phyloP scores from a whole-genome alignment of 768 basidiomycete species.

The Boletus sensibilis region DNA sequence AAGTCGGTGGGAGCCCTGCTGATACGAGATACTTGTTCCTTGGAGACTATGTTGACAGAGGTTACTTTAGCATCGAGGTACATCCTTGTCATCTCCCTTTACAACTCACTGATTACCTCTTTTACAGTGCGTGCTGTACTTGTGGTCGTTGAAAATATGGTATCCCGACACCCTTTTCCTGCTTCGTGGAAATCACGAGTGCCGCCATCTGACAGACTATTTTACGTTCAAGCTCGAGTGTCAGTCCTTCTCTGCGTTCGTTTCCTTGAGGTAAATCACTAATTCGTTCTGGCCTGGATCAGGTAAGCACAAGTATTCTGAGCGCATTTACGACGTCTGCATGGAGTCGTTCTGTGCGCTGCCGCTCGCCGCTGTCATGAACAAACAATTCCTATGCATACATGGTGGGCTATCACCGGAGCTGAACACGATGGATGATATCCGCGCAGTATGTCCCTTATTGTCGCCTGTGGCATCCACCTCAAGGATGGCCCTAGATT shows the following conservation, averaged over 20 bases:
- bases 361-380: constrained; percentile 96
- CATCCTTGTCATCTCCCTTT: constrained; percentile 8
- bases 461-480: background rate
- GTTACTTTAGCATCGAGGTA: constrained; percentile 92
- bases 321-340: constrained; percentile 93
- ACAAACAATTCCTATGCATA: constrained; percentile 98
- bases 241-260: constrained; percentile 39
- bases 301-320: constrained; percentile 99
- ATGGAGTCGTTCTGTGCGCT: constrained; percentile 97
- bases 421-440: constrained; percentile 91
- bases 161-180: constrained; percentile 97
- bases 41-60: constrained; percentile 91
- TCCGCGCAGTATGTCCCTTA: constrained; percentile 64
- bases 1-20: constrained; percentile 92
- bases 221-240: constrained; percentile 99
- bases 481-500: constrained; percentile 50
- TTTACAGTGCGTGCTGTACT: constrained; percentile 87
- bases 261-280: constrained; percentile 4
- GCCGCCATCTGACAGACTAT: constrained; percentile 96
- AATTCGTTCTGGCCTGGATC: background rate
- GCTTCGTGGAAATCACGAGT: constrained; percentile 97
- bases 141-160: constrained; percentile 99
- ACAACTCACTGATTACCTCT: constrained; percentile 1
- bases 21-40: constrained; percentile 91
- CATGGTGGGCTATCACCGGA: constrained; percentile 97